Percentiles rank a stretch among this genome's conserved stretches.
These are phyloP conservation scores for Mortierella sp. DNA, from an alignment of 371 early-diverging fungal genomes.

Conservation along the genomic window DNA sequence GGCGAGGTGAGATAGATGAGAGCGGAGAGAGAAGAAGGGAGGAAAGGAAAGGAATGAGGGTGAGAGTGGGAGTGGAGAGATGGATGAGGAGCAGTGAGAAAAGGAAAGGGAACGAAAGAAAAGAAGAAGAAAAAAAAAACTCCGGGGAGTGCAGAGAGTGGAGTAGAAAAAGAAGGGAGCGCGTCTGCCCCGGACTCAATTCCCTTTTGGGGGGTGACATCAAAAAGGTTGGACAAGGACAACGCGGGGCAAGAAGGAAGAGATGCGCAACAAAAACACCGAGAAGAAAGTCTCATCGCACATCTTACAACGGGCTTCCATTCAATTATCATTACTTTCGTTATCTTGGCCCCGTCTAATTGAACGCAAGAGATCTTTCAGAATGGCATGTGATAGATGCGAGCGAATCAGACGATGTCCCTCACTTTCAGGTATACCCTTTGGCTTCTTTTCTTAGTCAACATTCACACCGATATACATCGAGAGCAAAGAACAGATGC, in stretches of 20 bases:
- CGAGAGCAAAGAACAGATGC: neutral
- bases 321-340: neutral
- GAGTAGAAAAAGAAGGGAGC: neutral
- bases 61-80: neutral
- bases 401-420: neutral
- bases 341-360: neutral
- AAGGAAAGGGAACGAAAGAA: neutral
- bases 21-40: neutral
- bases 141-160: neutral
- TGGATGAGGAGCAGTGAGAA: neutral
- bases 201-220: constrained; percentile 8
- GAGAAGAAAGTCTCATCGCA: constrained; percentile 1
- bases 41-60: neutral
- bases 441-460: neutral
- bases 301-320: neutral
- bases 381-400: neutral
- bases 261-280: constrained; percentile 3
- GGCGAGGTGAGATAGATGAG: neutral
- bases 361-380: neutral
- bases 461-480: neutral
- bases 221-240: neutral
- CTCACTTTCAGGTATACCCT: neutral
- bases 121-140: neutral
- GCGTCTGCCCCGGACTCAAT: constrained; percentile 11
- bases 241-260: constrained; percentile 1